These are phyloP conservation scores for Rhynchosporium graminicola DNA, from an alignment of 2,329 filamentous ascomycete genomes.

Conservation along the genomic window DNA sequence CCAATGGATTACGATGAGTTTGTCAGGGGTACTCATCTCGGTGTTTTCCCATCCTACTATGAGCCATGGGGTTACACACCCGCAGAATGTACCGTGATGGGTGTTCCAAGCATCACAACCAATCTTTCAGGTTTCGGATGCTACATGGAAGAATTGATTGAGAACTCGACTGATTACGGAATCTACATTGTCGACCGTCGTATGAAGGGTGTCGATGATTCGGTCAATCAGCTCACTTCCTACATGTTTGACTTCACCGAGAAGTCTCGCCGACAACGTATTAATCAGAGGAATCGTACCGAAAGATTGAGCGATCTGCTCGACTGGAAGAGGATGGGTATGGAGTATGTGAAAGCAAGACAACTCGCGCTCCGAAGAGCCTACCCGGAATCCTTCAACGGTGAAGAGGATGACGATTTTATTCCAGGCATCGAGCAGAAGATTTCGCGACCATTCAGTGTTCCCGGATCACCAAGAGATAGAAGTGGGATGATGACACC, in stretches of 20 bases:
- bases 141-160: constrained; percentile 99
- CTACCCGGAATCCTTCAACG: constrained; percentile 82
- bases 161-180: constrained; percentile 96
- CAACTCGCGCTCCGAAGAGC: constrained; percentile 89
- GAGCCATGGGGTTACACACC: constrained; percentile 99
- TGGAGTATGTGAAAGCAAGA: constrained; percentile 98
- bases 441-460: constrained; percentile 90
- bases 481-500: constrained; percentile 98
- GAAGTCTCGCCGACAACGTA: constrained; percentile 94
- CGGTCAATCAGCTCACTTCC: constrained; percentile 88
- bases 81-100: constrained; percentile 98
- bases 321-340: constrained; percentile 99
- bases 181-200: constrained; percentile 98
- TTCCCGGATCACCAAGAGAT: constrained; percentile 89
- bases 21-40: constrained; percentile 92
- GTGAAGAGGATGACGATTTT: constrained; percentile 81
- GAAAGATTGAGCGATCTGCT: constrained; percentile 92
- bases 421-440: constrained; percentile 93
- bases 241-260: constrained; percentile 92
- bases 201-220: constrained; percentile 94
- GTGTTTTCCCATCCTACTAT: constrained; percentile 96
- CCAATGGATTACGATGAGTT: constrained; percentile 98
- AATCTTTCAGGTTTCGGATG: constrained; percentile 98
- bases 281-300: constrained; percentile 97
- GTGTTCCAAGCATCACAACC: constrained; percentile 95